Base-by-base conservation (phyloP, 306 rosid genomes). In the Vigna mungo region DNA sequence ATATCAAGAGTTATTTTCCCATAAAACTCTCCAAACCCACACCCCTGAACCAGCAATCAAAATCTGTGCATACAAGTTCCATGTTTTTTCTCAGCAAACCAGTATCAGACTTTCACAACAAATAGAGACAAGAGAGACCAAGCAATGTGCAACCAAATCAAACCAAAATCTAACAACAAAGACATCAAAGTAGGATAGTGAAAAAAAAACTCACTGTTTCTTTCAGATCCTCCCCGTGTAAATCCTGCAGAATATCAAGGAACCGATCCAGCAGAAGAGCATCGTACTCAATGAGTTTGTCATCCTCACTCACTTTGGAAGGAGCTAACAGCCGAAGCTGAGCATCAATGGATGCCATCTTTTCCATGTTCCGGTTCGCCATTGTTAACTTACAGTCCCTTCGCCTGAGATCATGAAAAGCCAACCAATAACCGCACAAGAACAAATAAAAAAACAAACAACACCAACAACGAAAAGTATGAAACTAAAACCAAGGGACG, bases 201-300 rank as follows among this genome's bases (percentile, higher is more conserved):
- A 12, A 21, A 67, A 44, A 44, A 20, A 74, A 39, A 60, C 96
- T 87, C 82, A 96, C 99, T 34, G 99, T 92, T 81, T 96, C 97
- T 79, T 82, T 92, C 70, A 96, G 90, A 87, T 92, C 96, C 79
- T 91, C 99, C 11, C 99, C 99, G 64, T 96, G 99, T 56, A 96
- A 89, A 88, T 96, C 97, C 58, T 96, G 97, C n/a, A 96, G 99
- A 82, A 96, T 92, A 70, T 96, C 99, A 76, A 96, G 91, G 75
- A 96, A 96, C 48, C 99, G 99, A 92, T 96, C 98, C 85, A 96
- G 66, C 60, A 92, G 88, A 49, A 96, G 67, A 74, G 99, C 99
- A 80, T 92, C 99, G 66, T 95, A 95, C 88, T 95, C 97, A 73
- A 95, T 71, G 75, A 95, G 87, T 74, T 96, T 90, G 74, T 96